These are phyloP conservation scores for Plasmodium coatneyi DNA, from an alignment of 169 alveolate genomes.

Conservation along the genomic window DNA sequence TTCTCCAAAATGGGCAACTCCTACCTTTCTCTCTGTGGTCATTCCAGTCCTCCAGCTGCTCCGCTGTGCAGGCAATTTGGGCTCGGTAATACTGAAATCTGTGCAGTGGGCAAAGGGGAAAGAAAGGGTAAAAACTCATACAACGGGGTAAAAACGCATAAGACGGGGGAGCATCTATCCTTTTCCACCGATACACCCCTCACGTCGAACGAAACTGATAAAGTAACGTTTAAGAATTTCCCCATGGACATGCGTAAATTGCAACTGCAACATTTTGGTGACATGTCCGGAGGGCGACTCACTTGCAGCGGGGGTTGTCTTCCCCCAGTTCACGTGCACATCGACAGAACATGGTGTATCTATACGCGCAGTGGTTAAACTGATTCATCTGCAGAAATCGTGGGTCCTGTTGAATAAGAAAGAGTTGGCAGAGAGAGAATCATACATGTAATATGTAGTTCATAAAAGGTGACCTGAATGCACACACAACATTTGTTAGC, in stretches of 20 bases:
- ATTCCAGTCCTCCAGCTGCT: conserved; percentile 75
- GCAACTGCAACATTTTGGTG: background rate
- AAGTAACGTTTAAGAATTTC: background rate
- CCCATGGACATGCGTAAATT: background rate
- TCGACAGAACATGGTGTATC: conserved; percentile 82
- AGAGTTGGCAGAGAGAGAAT: background rate
- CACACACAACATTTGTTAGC: background rate
- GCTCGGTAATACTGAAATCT: conserved; percentile 86
- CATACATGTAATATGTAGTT: background rate
- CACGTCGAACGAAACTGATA: background rate
- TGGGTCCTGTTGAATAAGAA: conserved; percentile 78
- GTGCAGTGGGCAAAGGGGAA: background rate
- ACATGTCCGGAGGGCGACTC: background rate
- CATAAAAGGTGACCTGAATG: background rate
- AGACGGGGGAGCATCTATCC: no score
- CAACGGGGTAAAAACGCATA: no score
- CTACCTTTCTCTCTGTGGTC: conserved; percentile 66
- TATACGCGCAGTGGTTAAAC: conserved; percentile 78
- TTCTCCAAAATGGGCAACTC: background rate
- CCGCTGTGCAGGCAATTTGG: conserved; percentile 86
- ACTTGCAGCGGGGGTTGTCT: conserved; percentile 87
- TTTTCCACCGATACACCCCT: background rate
- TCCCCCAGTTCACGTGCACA: conserved; percentile 85
- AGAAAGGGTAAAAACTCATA: background rate
- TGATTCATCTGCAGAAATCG: conserved; percentile 80